These are phyloP conservation scores for Oryza meridionalis DNA, from an alignment of 176 grass and related monocot species.

Conservation along the genomic window DNA sequence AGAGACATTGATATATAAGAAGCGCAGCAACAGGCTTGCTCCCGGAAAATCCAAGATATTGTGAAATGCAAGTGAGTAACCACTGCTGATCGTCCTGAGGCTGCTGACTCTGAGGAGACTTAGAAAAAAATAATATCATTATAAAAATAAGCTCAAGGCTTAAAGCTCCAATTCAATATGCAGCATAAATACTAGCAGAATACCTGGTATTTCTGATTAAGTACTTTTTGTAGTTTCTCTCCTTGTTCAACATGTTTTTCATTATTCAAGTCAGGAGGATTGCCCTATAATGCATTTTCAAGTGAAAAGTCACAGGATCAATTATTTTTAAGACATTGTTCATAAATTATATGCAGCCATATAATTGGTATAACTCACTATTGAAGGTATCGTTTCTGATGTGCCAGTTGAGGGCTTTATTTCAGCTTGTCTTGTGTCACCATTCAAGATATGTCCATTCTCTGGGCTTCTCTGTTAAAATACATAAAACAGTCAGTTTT, in stretches of 20 bases:
- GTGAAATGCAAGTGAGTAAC: conserved; percentile 62
- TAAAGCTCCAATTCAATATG: conserved; percentile 20
- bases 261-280: conserved; percentile 41
- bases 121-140: conserved; percentile 41
- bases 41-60: conserved; percentile 73
- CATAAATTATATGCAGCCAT: conserved; percentile 21
- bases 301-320: conserved; percentile 22
- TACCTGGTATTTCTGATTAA: conserved; percentile 81
- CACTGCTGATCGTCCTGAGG: conserved; percentile 65
- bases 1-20: conserved; percentile 74
- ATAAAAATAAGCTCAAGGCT: conserved; percentile 22
- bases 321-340: conserved; percentile 15
- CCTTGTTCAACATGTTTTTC: conserved; percentile 64
- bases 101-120: conserved; percentile 40
- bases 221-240: conserved; percentile 72
- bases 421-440: conserved; percentile 61
- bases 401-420: conserved; percentile 46
- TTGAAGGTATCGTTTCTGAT: conserved; percentile 48
- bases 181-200: conserved; percentile 32
- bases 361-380: conserved; percentile 47
- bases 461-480: conserved; percentile 73
- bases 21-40: conserved; percentile 64
- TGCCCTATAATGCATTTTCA: conserved; percentile 41
- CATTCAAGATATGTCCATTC: conserved; percentile 70
- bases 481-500: conserved; percentile 30